Base-by-base conservation (phyloP, 1,284 basidiomycete species). In the Afroboletus lepidellus region DNA sequence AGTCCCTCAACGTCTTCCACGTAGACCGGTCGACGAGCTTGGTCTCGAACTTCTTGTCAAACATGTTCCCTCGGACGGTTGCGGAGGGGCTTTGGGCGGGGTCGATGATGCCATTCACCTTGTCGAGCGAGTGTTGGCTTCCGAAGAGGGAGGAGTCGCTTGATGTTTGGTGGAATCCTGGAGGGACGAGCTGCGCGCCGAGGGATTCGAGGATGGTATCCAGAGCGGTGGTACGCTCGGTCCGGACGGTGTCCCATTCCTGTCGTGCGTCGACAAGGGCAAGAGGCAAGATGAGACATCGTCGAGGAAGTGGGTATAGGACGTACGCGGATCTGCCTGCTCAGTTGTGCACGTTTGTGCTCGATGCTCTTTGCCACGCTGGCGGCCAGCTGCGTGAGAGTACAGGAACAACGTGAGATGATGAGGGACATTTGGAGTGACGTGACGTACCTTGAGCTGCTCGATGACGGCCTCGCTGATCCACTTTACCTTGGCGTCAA, bases 1-100 rank as follows among this genome's bases (percentile, higher is more conserved):
- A 92, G 63, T 91, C 88, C 29, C 90, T 76, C 41, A 92, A 62
- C 0, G 85, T 87, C 75, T 90, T 92, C 89, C 90, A 92, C 41
- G 72, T 74, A 36, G 72, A 76, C 51, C 83, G 72, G 57, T 87
- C 84, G 23, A 65, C 60, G 16, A 63, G 59, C 52, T 60, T 71
- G 39, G 58, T 66, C 60, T 60, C 48, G 51, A 57, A 54, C 51
- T 67, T 66, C 43, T 57, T 67, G 37, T 65, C 63, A 25, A 65
- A 54, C 7, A 25, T 21, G 52, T 60, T 56, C 53, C 63, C 60
- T 27, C 76, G 73, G 12, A 81, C 66, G 1, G 81, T 83, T 5
- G 76, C 75, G 23, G 79, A 78, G 16, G 79, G 80, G 46, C 76
- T 78, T 29, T 56, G 55, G 2, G 57, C 54, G 2, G 67, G 60